A percentile compares a stretch with the other conserved stretches of the same genome.
phyloP scores from a whole-genome alignment of 345 rosid genomes.

The Aurinia saxatilis region DNA sequence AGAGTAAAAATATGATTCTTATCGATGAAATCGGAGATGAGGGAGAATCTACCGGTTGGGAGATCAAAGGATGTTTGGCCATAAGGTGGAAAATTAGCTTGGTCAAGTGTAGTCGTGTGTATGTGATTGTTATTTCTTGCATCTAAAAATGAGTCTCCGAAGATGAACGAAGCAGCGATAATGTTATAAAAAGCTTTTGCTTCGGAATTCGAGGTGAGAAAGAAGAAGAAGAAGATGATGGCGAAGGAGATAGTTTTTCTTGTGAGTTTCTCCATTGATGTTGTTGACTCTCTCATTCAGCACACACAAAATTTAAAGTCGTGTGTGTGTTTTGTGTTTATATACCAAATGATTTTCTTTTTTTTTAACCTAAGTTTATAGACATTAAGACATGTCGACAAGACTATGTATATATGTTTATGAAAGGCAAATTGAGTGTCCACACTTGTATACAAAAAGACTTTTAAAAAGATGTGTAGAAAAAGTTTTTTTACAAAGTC shows the following conservation, averaged over 20 bases:
- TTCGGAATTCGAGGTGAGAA: background rate
- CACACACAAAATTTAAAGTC: constrained; percentile 14
- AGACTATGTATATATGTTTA: constrained; percentile 2
- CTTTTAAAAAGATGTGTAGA: too few relatives aligned
- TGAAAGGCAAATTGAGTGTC: constrained; percentile 1
- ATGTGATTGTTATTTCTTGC: constrained; percentile 83
- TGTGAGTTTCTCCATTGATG: constrained; percentile 30
- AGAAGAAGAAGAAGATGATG: constrained; percentile 4
- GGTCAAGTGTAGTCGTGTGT: constrained; percentile 65
- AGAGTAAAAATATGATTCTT: too few relatives aligned
- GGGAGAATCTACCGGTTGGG: constrained; percentile 83
- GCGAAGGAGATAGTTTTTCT: constrained; percentile 13
- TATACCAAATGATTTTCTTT: constrained; percentile 9
- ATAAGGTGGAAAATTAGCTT: constrained; percentile 79
- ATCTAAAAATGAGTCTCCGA: constrained; percentile 78
- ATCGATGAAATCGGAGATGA: constrained; percentile 72
- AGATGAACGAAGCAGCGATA: constrained; percentile 41
- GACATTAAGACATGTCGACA: constrained; percentile 11
- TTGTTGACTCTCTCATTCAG: constrained; percentile 22
- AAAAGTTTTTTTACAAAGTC: constrained; percentile 12
- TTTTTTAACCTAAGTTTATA: background rate
- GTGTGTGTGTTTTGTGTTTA: background rate
- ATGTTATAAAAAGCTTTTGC: background rate
- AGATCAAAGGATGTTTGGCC: constrained; percentile 61
- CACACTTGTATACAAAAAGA: constrained; percentile 11